Evolutionary conservation across 805 yeast species (phyloP), one percentile per base, ranked within the genome.

Genomic region (Candida ipomoeae): DNA sequence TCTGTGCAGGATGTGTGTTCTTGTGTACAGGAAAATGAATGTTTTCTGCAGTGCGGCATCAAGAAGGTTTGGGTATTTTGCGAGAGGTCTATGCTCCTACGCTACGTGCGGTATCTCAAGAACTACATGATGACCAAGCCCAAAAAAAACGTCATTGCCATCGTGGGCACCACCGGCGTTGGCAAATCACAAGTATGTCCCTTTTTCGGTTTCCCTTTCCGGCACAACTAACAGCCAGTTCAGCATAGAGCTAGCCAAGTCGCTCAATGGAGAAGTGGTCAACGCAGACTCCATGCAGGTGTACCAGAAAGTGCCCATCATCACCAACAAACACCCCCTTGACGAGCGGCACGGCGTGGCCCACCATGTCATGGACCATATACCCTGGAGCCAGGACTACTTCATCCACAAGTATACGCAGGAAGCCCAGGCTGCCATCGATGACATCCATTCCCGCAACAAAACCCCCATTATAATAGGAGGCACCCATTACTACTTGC

Each of bases 231-330:
- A 46, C 56, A 49, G 39, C 6, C 43, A 82, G 77, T 78, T 87
- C 52, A 80, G 89, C 42, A 81, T 89, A 2, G 92, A 89, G 53
- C 65, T 94, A 18, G 97, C 97, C 10, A 75, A 80, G 57, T 76
- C 77, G 26, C 77, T 86, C 47, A 79, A 84, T 62, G 98, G 98
- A 18, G 98, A 94, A 63, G 77, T 94, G 55, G 87, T 94, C 55
- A 94, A 94, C 67, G 96, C 96, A 0, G 99, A 94, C 64, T 89
- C 98, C 1, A 91, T 94, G 97, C 99, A 94, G 67, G 87, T 94
- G 75, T 94, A 94, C 66, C 69, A 73, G 37, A 84, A 81, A 0
- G 69, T 82, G 0, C 89, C 86, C 13, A 80, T 81, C 10, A 89
- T 94, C 53, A 88, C 99, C 14, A 94, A 94, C 62, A 94, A 94